Evolutionary conservation across 2,329 filamentous ascomycete species (phyloP).

Genomic region (Paraconiothyrium sp.): DNA sequence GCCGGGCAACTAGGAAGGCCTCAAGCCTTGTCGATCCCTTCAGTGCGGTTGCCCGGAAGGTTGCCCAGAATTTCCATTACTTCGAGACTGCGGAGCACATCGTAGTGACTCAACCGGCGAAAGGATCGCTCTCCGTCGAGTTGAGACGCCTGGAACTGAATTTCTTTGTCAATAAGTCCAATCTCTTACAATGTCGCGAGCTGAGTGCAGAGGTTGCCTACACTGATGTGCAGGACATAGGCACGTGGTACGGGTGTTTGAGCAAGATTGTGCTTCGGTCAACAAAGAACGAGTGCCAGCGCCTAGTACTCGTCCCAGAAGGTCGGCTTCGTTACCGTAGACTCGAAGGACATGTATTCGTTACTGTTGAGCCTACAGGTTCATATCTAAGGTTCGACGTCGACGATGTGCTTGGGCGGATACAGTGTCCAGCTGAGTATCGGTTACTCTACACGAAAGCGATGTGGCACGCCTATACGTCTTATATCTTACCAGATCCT

Average conservation of each 20-base stretch:
- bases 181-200: constrained; percentile 59
- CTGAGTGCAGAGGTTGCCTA: constrained; percentile 63
- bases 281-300: constrained; percentile 49
- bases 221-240: constrained; percentile 63
- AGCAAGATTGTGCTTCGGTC: constrained; percentile 68
- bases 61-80: constrained; percentile 58
- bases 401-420: constrained; percentile 63
- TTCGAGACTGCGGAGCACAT: constrained; percentile 61
- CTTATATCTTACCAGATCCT: constrained; percentile 64
- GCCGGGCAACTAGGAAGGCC: constrained; percentile 36
- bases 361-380: constrained; percentile 50
- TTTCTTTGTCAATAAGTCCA: constrained; percentile 60
- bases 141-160: constrained; percentile 62
- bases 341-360: constrained; percentile 54
- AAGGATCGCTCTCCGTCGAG: constrained; percentile 55
- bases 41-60: constrained; percentile 50
- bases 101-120: constrained; percentile 57
- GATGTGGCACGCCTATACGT: constrained; percentile 68
- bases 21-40: constrained; percentile 60
- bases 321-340: constrained; percentile 48
- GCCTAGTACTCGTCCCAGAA: constrained; percentile 65
- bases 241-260: constrained; percentile 67
- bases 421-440: constrained; percentile 68
- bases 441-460: constrained; percentile 66
- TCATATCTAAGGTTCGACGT: constrained; percentile 63